phyloP scores from a whole-genome alignment of 2,329 filamentous ascomycete species.

The Sporothrix brunneoviolacea region DNA sequence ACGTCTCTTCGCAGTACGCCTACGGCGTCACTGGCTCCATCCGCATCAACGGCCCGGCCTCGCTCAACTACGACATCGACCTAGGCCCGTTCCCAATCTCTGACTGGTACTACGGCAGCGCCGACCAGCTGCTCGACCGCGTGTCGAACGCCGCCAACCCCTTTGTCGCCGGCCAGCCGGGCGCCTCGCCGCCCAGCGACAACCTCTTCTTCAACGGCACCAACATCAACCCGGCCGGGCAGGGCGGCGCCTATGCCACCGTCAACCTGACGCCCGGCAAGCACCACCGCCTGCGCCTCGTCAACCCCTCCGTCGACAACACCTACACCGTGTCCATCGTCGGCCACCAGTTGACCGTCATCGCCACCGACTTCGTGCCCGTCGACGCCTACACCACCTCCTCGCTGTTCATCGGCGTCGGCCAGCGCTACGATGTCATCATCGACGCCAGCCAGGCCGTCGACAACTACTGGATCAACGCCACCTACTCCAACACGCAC shows the following conservation, averaged over 20 bases:
- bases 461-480: slow-evolving; percentile 26
- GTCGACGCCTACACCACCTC: slow-evolving; percentile 43
- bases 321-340: slow-evolving; percentile 42
- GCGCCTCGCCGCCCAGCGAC: slow-evolving; percentile 25
- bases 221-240: slow-evolving; percentile 23
- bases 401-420: slow-evolving; percentile 44
- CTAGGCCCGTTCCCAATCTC: slow-evolving; percentile 43
- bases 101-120: slow-evolving; percentile 47
- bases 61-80: slow-evolving; percentile 41
- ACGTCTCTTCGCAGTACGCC: slow-evolving; percentile 40
- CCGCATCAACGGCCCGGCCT: slow-evolving; percentile 37
- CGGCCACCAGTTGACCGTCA: slow-evolving; percentile 43
- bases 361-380: slow-evolving; percentile 46
- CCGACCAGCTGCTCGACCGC: slow-evolving; percentile 31
- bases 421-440: slow-evolving; percentile 38
- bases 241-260: slow-evolving; percentile 24
- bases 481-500: slow-evolving; percentile 16
- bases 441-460: slow-evolving; percentile 33
- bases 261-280: slow-evolving; percentile 35
- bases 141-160: slow-evolving; percentile 20
- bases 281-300: slow-evolving; percentile 42
- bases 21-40: slow-evolving; percentile 46
- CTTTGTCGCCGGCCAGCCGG: slow-evolving; percentile 12
- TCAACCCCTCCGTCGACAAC: slow-evolving; percentile 46
- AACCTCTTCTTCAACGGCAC: slow-evolving; percentile 42